Evolutionary conservation across 208 protist genomes (phyloP).

Genomic region (Wallacemonas sp.): DNA sequence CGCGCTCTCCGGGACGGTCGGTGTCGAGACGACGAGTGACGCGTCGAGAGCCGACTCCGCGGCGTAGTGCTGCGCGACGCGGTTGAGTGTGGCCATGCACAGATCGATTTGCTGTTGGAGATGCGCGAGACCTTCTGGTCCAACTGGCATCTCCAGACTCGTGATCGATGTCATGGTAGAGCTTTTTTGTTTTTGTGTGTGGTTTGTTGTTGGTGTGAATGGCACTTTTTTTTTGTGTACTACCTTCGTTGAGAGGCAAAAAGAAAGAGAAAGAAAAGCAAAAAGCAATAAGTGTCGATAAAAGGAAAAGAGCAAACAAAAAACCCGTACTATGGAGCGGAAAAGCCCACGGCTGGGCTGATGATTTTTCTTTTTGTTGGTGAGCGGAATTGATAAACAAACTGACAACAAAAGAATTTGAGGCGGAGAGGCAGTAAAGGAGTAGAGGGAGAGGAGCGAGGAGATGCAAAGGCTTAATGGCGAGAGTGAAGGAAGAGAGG

Average conservation of each 20-base stretch:
- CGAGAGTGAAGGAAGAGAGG: not conserved
- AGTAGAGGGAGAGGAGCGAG: not conserved
- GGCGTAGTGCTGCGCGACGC: too few species aligned
- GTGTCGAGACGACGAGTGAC: not conserved
- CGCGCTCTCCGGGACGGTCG: too few species aligned
- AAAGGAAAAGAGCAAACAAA: constrained; percentile 14
- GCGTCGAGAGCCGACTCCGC: not conserved
- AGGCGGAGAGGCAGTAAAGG: too few species aligned
- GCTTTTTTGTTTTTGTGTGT: not conserved
- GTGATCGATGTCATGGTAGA: too few species aligned
- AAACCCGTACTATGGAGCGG: too few species aligned
- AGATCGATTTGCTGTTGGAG: too few species aligned
- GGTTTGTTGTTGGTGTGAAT: constrained; percentile 3
- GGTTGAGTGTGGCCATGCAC: too few species aligned
- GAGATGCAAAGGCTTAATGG: not conserved
- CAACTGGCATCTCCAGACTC: too few species aligned
- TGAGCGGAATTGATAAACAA: not conserved
- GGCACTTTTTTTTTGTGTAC: too few species aligned
- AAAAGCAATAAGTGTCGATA: constrained; percentile 7
- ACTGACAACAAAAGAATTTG: constrained; percentile 12
- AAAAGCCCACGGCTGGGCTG: too few species aligned
- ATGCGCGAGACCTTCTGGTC: too few species aligned
- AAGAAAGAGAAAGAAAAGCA: not conserved
- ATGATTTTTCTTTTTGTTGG: not conserved
- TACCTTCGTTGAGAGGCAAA: not conserved